These are phyloP conservation scores for Mycena citricolor DNA, from an alignment of 1,284 basidiomycete genomes.

Conservation along the genomic window DNA sequence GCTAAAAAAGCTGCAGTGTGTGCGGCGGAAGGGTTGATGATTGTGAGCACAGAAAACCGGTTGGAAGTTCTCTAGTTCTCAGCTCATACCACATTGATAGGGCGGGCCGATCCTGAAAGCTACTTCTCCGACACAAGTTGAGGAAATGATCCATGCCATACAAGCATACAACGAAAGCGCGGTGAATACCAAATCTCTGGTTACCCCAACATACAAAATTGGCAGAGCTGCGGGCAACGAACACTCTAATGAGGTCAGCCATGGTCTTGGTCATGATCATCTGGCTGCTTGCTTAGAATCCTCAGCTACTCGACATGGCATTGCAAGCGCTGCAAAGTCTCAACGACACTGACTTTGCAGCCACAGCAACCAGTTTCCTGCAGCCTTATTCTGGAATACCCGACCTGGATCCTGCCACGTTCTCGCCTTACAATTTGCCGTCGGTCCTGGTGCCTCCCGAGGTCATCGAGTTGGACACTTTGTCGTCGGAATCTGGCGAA, in stretches of 20 bases:
- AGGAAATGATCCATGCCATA: conserved; percentile 66
- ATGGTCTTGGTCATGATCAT: not conserved
- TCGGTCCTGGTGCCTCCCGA: conserved; percentile 86
- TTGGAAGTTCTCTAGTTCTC: conserved; percentile 4
- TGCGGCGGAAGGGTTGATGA: conserved; percentile 85
- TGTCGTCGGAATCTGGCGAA: conserved; percentile 62
- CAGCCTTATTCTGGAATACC: conserved; percentile 63
- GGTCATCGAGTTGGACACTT: conserved; percentile 73
- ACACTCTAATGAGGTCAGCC: conserved; percentile 56
- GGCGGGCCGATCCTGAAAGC: conserved; percentile 58
- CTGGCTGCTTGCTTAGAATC: conserved; percentile 9
- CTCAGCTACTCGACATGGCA: conserved; percentile 64
- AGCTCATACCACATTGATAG: conserved; percentile 36
- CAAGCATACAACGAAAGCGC: conserved; percentile 65
- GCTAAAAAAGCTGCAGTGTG: conserved; percentile 84
- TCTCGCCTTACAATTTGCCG: conserved; percentile 67
- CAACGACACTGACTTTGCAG: conserved; percentile 55
- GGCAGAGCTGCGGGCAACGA: conserved; percentile 45
- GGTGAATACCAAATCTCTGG: conserved; percentile 56
- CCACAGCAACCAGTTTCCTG: conserved; percentile 56
- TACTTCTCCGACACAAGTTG: conserved; percentile 48
- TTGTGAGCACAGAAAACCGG: conserved; percentile 45
- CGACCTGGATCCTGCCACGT: conserved; percentile 42
- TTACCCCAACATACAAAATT: conserved; percentile 55
- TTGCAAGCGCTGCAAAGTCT: conserved; percentile 54